Evolutionary conservation across 352 stramenopile genomes (phyloP).

Genomic region (Blastocystis sp.): DNA sequence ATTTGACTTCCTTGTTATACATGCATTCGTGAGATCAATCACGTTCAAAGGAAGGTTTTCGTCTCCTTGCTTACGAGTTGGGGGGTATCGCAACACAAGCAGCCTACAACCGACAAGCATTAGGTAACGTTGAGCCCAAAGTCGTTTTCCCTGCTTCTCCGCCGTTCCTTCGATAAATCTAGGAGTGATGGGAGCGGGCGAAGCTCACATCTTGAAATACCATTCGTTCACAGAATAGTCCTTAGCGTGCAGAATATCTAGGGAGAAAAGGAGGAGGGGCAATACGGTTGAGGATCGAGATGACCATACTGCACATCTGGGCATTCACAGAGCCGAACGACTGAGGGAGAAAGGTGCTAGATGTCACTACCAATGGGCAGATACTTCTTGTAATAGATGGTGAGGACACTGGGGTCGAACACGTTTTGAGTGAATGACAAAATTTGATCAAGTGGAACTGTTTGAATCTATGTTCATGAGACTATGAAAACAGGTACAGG

Average conservation of each 20-base stretch:
- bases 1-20: neutral
- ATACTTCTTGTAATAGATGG: slow-evolving; percentile 52
- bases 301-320: neutral
- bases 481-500: neutral
- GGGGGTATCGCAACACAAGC: slow-evolving; percentile 12
- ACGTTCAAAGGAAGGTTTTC: slow-evolving; percentile 30
- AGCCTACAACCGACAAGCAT: neutral
- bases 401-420: neutral
- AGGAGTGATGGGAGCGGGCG: neutral
- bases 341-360: slow-evolving; percentile 20
- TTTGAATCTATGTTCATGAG: neutral
- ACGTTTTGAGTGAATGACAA: neutral
- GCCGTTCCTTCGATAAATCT: slow-evolving; percentile 38
- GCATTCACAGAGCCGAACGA: neutral
- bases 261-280: neutral
- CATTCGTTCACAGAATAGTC: neutral
- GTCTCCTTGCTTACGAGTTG: neutral
- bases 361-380: neutral
- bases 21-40: slow-evolving; percentile 5
- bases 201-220: neutral
- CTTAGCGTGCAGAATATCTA: neutral
- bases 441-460: neutral
- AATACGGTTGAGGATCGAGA: neutral
- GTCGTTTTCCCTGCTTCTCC: slow-evolving; percentile 46
- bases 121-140: slow-evolving; percentile 32